Evolutionary conservation across 768 basidiomycete genomes (phyloP).

Genomic region (Mycena chlorophos): DNA sequence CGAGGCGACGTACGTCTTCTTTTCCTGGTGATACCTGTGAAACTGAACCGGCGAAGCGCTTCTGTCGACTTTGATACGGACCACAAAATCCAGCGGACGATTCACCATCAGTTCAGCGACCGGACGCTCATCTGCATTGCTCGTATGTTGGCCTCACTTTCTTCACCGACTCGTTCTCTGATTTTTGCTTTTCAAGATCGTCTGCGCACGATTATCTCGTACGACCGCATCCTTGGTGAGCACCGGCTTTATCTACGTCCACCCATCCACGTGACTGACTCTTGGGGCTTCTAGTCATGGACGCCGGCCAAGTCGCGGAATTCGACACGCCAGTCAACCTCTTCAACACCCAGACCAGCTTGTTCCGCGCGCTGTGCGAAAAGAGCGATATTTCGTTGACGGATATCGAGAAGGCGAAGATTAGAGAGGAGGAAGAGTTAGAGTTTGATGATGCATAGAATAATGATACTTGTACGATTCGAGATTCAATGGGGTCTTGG

Average conservation of each 20-base stretch:
- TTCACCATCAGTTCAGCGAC: conserved; percentile 66
- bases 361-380: conserved; percentile 51
- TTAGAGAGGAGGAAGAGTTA: background rate
- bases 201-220: conserved; percentile 71
- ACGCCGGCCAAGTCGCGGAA: conserved; percentile 59
- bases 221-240: conserved; percentile 60
- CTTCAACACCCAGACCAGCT: conserved; percentile 38
- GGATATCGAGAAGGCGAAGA: conserved; percentile 33
- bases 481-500: too few relatives aligned
- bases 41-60: conserved; percentile 35
- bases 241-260: background rate
- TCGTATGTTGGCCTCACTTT: conserved; percentile 43
- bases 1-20: conserved; percentile 55
- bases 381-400: conserved; percentile 41
- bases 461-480: too few relatives aligned
- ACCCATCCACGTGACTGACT: background rate
- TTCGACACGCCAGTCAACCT: conserved; percentile 51
- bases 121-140: conserved; percentile 77
- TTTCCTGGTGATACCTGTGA: background rate
- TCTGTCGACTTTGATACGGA: conserved; percentile 80
- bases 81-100: conserved; percentile 77
- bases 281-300: conserved; percentile 38
- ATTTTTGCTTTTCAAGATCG: conserved; percentile 45
- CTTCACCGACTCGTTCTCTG: conserved; percentile 22
- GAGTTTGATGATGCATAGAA: too few relatives aligned